Conservation (phyloP, 176 grass and related monocot species). For the Hsuehochloa calcarea region DNA sequence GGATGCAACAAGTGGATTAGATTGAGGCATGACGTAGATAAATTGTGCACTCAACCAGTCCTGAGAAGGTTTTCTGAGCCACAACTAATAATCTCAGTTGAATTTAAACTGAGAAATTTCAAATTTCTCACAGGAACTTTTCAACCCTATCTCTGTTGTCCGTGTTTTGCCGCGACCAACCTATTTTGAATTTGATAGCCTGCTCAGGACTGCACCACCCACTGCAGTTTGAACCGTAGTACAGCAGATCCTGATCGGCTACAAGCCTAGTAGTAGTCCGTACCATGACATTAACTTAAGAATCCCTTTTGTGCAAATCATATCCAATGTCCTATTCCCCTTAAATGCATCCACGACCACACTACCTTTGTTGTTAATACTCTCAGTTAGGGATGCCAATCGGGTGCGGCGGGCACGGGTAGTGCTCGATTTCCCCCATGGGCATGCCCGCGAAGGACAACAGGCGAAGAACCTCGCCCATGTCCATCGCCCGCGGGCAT, state of each 20-base stretch:
- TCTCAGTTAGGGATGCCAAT: no score
- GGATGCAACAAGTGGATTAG: neutral
- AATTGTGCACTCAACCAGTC: neutral
- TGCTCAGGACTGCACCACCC: neutral
- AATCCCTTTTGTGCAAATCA: conserved; percentile 17
- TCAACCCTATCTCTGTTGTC: neutral
- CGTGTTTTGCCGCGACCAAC: neutral
- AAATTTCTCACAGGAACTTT: neutral
- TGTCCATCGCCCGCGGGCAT: no score
- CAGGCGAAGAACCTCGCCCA: no score
- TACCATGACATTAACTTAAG: conserved; percentile 20
- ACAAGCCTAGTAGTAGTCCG: conserved; percentile 18
- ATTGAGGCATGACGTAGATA: neutral
- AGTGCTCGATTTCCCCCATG: no score
- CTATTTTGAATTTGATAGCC: conserved; percentile 15
- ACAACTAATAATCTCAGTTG: neutral
- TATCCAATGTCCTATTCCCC: conserved; percentile 1
- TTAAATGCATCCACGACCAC: conserved; percentile 7
- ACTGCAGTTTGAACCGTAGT: neutral
- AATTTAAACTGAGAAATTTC: neutral
- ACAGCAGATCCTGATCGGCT: conserved; percentile 10
- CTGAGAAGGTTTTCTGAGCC: neutral
- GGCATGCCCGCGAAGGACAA: no score
- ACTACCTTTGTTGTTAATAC: conserved; percentile 13
- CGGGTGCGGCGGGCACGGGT: no score